Evolutionary conservation across 2,329 filamentous ascomycete genomes (phyloP), one percentile per base, ranked within the genome.

Genomic region (Ilyonectria destructans): DNA sequence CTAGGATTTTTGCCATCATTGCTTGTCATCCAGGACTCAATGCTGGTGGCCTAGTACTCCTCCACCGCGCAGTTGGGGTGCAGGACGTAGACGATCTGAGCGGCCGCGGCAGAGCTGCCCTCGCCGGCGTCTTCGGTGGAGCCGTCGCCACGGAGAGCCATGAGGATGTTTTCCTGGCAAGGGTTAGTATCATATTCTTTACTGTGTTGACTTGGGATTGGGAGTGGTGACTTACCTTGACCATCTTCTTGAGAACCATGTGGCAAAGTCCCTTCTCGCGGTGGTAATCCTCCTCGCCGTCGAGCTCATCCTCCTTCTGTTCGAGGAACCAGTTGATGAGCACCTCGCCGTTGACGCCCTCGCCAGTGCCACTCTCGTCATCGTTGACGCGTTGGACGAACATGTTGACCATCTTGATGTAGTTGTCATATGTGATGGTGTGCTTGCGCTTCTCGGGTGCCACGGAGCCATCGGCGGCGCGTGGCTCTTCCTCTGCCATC

Each of bases 361-460:
- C 94, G 46, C 93, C 94, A 0, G 85, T 89, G 12, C 85, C 86
- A 40, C 86, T 85, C 81, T 98, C 95, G 76, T 97, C 94, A 62
- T 96, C 92, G 74, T 92, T 94, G 75, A 99, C 90, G 26, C 92
- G 90, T 73, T 91, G 89, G 33, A 98, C 93, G 54, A 99, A 86
- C 77, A 93, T 83, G 79, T 97, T 97, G 67, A 97, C 89, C 80
- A 98, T 97, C 77, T 89, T 88, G 79, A 96, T 93, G 82, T 97
- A 99, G 82, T 97, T 96, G 77, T 98, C 96, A 77, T 97, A 97
- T 4, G 95, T 97, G 78, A 99, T 96, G 77, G 95, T 96, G 61
- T 93, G 96, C 83, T 92, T 95, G 74, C 87, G 85, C 57, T 85
- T 84, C 40, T 68, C 69, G 2, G 76, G 69, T 7, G 61, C 63